Evolutionary conservation across 2,329 filamentous ascomycete genomes (phyloP).

Genomic region (Rhinocladiella similis): DNA sequence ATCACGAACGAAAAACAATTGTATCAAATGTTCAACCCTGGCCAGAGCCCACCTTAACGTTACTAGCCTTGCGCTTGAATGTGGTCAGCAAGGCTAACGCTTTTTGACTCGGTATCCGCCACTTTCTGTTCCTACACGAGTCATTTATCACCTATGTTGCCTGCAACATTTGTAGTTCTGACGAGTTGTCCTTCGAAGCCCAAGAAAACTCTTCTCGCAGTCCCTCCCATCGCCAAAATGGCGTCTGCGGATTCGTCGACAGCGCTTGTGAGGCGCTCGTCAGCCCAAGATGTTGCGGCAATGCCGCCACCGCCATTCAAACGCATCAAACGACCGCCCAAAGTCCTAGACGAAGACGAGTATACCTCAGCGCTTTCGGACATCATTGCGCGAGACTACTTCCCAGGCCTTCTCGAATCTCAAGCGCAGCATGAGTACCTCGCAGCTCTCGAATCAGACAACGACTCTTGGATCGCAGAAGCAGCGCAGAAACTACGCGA

Average conservation of each 20-base stretch:
- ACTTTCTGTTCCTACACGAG: constrained; percentile 4
- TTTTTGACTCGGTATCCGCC: constrained; percentile 8
- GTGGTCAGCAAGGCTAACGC: not conserved
- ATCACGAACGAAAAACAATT: too few species aligned
- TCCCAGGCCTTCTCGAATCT: constrained; percentile 83
- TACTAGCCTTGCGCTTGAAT: not conserved
- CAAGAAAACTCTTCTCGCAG: not conserved
- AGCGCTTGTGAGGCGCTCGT: constrained; percentile 18
- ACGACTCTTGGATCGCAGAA: constrained; percentile 81
- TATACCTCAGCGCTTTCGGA: constrained; percentile 89
- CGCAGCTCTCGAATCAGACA: constrained; percentile 82
- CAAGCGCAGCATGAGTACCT: constrained; percentile 90
- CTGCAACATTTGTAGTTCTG: not conserved
- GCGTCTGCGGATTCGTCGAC: constrained; percentile 8
- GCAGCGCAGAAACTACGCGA: constrained; percentile 71
- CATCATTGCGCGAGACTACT: constrained; percentile 96
- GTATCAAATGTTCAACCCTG: too few species aligned
- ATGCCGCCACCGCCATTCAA: constrained; percentile 89
- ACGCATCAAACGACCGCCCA: constrained; percentile 85
- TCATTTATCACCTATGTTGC: not conserved
- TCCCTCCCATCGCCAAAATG: constrained; percentile 3
- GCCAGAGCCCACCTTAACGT: not conserved
- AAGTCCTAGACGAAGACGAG: constrained; percentile 87
- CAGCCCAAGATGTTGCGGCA: constrained; percentile 50
- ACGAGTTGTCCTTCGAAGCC: too few species aligned